Percentiles rank a stretch among this genome's conserved stretches.
These are phyloP conservation scores for Amphichorda felina DNA, from an alignment of 2,329 filamentous ascomycete species.

Conservation along the genomic window DNA sequence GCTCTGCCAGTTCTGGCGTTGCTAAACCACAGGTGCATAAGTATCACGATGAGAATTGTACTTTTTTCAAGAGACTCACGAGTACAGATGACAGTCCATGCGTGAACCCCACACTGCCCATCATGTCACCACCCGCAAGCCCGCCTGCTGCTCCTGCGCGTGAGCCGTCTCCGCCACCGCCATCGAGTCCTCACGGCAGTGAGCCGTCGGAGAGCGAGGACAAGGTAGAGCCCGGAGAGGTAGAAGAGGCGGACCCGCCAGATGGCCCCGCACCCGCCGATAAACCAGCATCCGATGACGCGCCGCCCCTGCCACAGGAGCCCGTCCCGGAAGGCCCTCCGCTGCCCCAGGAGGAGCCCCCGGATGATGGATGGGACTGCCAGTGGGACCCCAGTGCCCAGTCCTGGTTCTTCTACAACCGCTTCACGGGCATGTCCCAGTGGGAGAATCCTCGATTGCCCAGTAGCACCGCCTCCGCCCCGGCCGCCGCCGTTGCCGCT, in stretches of 20 bases:
- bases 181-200: not conserved
- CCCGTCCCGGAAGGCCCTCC: slow-evolving; percentile 19
- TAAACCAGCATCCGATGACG: too few relatives aligned
- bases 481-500: slow-evolving; percentile 6
- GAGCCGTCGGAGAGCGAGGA: not conserved
- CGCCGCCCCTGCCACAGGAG: slow-evolving; percentile 25
- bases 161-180: not conserved
- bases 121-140: slow-evolving; percentile 8
- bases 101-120: slow-evolving; percentile 7
- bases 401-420: slow-evolving; percentile 77
- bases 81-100: slow-evolving; percentile 19
- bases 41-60: slow-evolving; percentile 10
- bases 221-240: not conserved
- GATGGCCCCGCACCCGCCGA: too few relatives aligned
- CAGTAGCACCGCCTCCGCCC: slow-evolving; percentile 10
- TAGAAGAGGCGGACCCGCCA: not conserved
- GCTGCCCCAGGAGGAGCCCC: slow-evolving; percentile 27
- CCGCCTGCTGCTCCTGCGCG: slow-evolving; percentile 1
- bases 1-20: too few relatives aligned
- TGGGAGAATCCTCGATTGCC: slow-evolving; percentile 76
- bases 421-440: slow-evolving; percentile 61
- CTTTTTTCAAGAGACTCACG: slow-evolving; percentile 22
- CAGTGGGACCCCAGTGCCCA: slow-evolving; percentile 60
- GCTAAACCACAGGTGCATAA: slow-evolving; percentile 3
- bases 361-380: slow-evolving; percentile 68